Percentiles rank a stretch among this genome's conserved stretches.
These are phyloP conservation scores for Penicillium sp. DNA, from an alignment of 2,329 filamentous ascomycete species.

Conservation along the genomic window DNA sequence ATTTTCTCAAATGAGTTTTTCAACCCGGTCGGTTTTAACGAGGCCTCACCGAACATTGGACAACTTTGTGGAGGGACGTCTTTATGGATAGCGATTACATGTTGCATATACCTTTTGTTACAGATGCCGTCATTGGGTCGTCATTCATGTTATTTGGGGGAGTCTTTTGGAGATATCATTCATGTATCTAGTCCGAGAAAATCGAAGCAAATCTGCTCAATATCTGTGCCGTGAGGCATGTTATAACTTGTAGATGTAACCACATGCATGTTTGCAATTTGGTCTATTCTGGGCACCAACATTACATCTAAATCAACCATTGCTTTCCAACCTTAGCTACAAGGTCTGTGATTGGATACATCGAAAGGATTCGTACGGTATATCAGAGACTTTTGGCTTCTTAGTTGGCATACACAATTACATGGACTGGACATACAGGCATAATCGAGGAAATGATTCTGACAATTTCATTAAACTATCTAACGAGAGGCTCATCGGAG, in stretches of 20 bases:
- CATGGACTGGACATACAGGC: too few relatives aligned
- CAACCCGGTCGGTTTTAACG: conserved; percentile 11
- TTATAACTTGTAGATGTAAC: background rate
- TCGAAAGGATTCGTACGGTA: too few relatives aligned
- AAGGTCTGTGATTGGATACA: too few relatives aligned
- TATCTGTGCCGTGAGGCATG: background rate
- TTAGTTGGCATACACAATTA: too few relatives aligned
- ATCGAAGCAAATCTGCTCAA: background rate
- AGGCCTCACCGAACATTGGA: conserved; percentile 5
- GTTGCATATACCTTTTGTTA: conserved; percentile 10
- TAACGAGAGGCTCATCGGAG: too few relatives aligned
- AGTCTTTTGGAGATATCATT: background rate
- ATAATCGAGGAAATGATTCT: too few relatives aligned
- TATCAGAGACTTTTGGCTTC: too few relatives aligned
- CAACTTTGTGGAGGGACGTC: conserved; percentile 6
- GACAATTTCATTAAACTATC: too few relatives aligned
- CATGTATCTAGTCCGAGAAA: conserved; percentile 3
- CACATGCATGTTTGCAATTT: background rate
- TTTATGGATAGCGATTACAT: conserved; percentile 7
- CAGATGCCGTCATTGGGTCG: background rate
- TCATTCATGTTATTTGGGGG: conserved; percentile 1
- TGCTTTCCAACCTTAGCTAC: too few relatives aligned
- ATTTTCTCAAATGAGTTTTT: conserved; percentile 8
- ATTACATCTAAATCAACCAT: too few relatives aligned
- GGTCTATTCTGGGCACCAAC: background rate